A percentile compares a stretch with the other conserved stretches of the same genome.
These are phyloP conservation scores for Clitoria ternatea DNA, from an alignment of 306 rosid species.

Conservation along the genomic window DNA sequence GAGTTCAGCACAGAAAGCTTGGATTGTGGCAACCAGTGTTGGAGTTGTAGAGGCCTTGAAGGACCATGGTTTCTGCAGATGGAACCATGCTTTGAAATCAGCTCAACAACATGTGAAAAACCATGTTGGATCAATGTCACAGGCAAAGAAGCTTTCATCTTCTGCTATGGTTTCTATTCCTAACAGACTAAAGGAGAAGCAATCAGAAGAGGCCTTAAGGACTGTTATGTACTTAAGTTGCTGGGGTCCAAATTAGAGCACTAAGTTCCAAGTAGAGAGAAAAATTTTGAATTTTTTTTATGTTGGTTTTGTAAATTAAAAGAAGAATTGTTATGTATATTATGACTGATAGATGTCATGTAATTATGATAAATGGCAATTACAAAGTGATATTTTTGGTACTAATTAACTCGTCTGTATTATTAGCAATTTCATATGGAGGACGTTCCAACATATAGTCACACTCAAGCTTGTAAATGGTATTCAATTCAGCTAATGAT, in stretches of 20 bases:
- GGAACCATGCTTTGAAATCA: not conserved
- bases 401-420: no score
- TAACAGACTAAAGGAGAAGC: not conserved
- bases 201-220: not conserved
- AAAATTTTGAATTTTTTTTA: no score
- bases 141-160: not conserved
- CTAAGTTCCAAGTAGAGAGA: not conserved
- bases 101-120: not conserved
- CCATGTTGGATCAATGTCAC: not conserved
- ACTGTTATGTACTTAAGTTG: not conserved
- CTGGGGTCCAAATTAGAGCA: not conserved
- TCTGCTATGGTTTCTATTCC: not conserved
- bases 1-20: constrained; percentile 14
- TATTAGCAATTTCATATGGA: no score
- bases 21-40: constrained; percentile 18
- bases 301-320: not conserved
- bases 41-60: constrained; percentile 20
- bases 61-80: not conserved
- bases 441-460: not conserved
- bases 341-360: not conserved
- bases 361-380: not conserved
- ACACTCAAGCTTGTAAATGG: not conserved
- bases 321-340: not conserved
- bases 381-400: not conserved
- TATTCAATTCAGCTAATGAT: not conserved